phyloP scores from a whole-genome alignment of 169 alveolate genomes.

The Plasmodium coatneyi region DNA sequence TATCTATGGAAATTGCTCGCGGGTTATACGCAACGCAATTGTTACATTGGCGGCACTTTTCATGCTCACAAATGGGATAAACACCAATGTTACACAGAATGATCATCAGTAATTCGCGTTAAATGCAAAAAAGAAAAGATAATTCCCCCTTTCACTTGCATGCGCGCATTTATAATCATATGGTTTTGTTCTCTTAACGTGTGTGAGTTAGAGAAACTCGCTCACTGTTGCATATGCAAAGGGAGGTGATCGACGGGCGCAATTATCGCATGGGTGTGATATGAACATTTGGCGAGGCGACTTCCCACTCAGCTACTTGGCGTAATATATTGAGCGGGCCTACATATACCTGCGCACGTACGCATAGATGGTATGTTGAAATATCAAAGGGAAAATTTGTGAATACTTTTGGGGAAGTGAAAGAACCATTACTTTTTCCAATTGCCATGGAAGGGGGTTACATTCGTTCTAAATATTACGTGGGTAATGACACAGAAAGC shows the following conservation, averaged over 20 bases:
- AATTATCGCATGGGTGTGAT: neutral
- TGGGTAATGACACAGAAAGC: neutral
- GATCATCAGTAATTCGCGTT: neutral
- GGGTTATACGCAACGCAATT: too few relatives aligned
- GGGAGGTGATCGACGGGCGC: neutral
- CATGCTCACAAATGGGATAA: neutral
- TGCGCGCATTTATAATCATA: neutral
- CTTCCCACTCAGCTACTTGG: neutral
- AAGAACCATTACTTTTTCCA: neutral
- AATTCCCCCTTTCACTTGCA: neutral
- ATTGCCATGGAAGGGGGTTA: neutral
- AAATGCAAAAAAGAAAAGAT: neutral
- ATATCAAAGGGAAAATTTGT: neutral
- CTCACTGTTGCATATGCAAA: neutral
- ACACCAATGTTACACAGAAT: neutral
- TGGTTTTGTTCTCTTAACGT: neutral
- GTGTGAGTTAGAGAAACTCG: neutral
- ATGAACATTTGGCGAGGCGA: neutral
- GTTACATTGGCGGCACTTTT: neutral
- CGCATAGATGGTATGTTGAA: neutral
- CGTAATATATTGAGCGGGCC: neutral
- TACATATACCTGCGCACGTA: neutral
- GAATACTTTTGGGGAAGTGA: neutral
- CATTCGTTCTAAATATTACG: neutral
- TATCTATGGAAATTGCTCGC: neutral